Conservation (phyloP, 1,284 basidiomycete genomes). For the Vanrija humicola region DNA sequence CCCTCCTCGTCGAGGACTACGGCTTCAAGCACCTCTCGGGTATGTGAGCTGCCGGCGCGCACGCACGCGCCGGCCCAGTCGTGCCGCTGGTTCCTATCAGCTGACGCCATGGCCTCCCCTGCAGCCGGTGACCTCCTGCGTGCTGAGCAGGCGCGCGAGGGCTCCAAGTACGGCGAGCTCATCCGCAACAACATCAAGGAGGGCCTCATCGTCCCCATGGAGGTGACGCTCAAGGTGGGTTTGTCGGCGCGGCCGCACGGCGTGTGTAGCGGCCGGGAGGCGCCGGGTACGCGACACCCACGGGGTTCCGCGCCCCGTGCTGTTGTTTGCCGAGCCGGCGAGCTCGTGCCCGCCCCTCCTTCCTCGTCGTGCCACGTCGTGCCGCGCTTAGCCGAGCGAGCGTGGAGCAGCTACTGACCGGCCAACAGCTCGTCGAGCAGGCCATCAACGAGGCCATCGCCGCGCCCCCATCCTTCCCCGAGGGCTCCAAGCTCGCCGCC, state of each 20-base stretch:
- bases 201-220: slow-evolving; percentile 93
- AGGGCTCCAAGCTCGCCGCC: slow-evolving; percentile 13
- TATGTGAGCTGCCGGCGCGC: slow-evolving; percentile 40
- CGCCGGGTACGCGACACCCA: too few species aligned
- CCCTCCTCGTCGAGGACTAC: slow-evolving; percentile 78
- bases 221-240: slow-evolving; percentile 79
- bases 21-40: slow-evolving; percentile 93
- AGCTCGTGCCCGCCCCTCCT: neutral
- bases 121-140: slow-evolving; percentile 93
- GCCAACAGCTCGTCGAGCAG: slow-evolving; percentile 69
- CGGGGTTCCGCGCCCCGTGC: too few species aligned
- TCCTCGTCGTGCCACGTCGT: too few species aligned
- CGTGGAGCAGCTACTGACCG: too few species aligned
- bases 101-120: neutral
- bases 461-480: slow-evolving; percentile 30
- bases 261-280: too few species aligned
- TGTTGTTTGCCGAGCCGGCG: neutral
- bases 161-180: slow-evolving; percentile 78
- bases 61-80: neutral
- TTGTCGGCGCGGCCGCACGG: neutral
- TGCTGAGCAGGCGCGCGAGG: slow-evolving; percentile 83
- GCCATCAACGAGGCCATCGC: slow-evolving; percentile 72
- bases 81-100: too few species aligned
- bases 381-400: too few species aligned
- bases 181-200: slow-evolving; percentile 88